Evolutionary conservation across 2,329 filamentous ascomycete genomes (phyloP).

Genomic region (Colletotrichum lupini): DNA sequence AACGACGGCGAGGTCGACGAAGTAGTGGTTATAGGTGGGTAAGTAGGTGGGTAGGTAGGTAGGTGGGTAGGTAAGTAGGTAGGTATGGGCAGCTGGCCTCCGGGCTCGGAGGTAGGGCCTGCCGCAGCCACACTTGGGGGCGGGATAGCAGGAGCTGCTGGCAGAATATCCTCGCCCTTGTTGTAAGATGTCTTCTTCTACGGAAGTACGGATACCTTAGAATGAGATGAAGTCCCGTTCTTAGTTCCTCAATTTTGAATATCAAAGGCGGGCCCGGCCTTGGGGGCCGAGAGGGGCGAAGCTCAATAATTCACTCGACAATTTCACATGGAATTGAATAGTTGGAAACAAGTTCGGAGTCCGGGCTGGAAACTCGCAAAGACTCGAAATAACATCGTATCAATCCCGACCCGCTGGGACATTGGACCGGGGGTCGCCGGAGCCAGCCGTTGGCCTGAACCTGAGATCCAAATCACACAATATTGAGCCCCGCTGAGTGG

Average conservation of each 20-base stretch:
- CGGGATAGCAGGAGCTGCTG: too few relatives aligned
- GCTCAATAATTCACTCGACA: not conserved
- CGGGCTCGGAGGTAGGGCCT: too few relatives aligned
- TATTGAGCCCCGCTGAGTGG: conserved; percentile 4
- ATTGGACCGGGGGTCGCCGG: not conserved
- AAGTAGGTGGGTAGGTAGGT: too few relatives aligned
- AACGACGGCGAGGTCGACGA: too few relatives aligned
- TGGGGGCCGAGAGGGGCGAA: not conserved
- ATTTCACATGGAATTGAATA: not conserved
- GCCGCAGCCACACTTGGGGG: too few relatives aligned
- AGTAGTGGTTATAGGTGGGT: too few relatives aligned
- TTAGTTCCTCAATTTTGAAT: not conserved
- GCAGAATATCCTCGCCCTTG: too few relatives aligned
- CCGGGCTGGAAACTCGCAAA: not conserved
- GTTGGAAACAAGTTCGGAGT: not conserved
- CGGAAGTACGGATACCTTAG: too few relatives aligned
- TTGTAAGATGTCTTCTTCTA: not conserved
- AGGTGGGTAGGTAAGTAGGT: too few relatives aligned
- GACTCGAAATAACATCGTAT: conserved; percentile 17
- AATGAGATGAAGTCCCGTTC: not conserved
- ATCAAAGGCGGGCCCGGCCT: not conserved
- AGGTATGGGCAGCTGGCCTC: too few relatives aligned
- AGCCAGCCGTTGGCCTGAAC: conserved; percentile 19
- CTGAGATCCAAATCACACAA: not conserved
- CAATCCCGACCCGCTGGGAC: conserved; percentile 4